Percentiles rank a stretch among this genome's conserved stretches.
phyloP scores from a whole-genome alignment of 176 grass and related monocot genomes.

The Typha latifolia region DNA sequence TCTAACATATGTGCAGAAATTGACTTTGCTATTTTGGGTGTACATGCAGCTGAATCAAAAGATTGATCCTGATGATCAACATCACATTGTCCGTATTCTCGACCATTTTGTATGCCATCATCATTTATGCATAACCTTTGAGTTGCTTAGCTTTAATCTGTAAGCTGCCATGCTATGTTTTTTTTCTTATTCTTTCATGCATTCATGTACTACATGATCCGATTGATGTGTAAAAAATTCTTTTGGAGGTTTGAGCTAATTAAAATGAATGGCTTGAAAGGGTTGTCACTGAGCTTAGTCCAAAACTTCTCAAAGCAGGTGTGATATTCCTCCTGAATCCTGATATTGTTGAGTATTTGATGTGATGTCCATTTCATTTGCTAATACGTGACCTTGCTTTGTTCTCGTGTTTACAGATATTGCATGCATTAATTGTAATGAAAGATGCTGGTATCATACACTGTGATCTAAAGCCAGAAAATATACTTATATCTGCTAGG shows the following conservation, averaged over 20 bases:
- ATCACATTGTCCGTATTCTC: constrained; percentile 92
- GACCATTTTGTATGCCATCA: constrained; percentile 79
- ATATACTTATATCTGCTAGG: constrained; percentile 81
- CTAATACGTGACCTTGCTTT: constrained; percentile 18
- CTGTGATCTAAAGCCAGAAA: constrained; percentile 99
- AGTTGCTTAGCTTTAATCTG: constrained; percentile 95
- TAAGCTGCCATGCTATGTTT: constrained; percentile 28
- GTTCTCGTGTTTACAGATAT: constrained; percentile 44
- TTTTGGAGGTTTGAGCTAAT: constrained; percentile 77
- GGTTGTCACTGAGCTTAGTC: constrained; percentile 67
- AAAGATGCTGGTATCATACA: constrained; percentile 96
- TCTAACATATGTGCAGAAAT: background rate
- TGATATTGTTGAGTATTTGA: background rate
- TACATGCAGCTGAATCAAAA: constrained; percentile 72
- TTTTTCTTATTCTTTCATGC: too few relatives aligned
- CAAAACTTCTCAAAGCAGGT: constrained; percentile 96
- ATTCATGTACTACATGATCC: too few relatives aligned
- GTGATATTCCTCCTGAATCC: constrained; percentile 18
- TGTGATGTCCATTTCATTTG: constrained; percentile 20
- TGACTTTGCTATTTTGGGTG: constrained; percentile 4
- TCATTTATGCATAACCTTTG: constrained; percentile 96
- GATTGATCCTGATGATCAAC: constrained; percentile 85
- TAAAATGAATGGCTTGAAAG: constrained; percentile 73
- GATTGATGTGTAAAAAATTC: background rate
- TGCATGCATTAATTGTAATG: constrained; percentile 87